Conservation (phyloP, 1,284 basidiomycete species). For the Ceratobasidium sp. region DNA sequence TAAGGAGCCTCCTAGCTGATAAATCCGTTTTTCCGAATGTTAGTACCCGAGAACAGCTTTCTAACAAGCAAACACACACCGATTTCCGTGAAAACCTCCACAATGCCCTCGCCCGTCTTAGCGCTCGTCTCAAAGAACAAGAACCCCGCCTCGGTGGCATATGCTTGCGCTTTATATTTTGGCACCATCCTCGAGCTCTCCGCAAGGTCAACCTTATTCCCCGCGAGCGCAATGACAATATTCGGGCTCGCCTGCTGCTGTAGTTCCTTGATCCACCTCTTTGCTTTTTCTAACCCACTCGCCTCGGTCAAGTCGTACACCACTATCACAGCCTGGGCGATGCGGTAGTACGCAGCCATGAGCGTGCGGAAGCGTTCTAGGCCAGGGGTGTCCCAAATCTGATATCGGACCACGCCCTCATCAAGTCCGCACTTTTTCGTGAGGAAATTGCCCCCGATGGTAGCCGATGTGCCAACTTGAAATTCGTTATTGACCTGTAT, state of each 20-base stretch:
- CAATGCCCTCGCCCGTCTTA: constrained; percentile 97
- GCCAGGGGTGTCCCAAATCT: constrained; percentile 97
- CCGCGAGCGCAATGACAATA: constrained; percentile 97
- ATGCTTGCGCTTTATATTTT: constrained; percentile 94
- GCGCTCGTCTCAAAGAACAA: constrained; percentile 98
- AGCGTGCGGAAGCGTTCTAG: constrained; percentile 96
- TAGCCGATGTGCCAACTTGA: constrained; percentile 97
- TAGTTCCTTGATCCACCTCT: constrained; percentile 99
- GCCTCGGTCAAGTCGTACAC: constrained; percentile 98
- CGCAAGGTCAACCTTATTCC: constrained; percentile 95
- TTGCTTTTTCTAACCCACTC: constrained; percentile 96
- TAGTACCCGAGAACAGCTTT: constrained; percentile 18
- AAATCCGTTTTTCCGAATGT: constrained; percentile 44
- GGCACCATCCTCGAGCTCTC: constrained; percentile 89
- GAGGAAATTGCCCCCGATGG: constrained; percentile 95
- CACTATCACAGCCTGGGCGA: constrained; percentile 97
- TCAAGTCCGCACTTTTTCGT: constrained; percentile 93
- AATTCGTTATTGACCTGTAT: constrained; percentile 90
- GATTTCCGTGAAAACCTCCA: constrained; percentile 98
- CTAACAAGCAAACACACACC: constrained; percentile 67
- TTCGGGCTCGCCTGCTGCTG: constrained; percentile 99
- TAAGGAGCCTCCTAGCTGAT: constrained; percentile 94
- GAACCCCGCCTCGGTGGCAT: constrained; percentile 92
- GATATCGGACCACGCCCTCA: constrained; percentile 92
- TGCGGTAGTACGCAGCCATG: constrained; percentile 98